Conservation (phyloP, 768 basidiomycete genomes). For the Strobilomyces dryophilus region DNA sequence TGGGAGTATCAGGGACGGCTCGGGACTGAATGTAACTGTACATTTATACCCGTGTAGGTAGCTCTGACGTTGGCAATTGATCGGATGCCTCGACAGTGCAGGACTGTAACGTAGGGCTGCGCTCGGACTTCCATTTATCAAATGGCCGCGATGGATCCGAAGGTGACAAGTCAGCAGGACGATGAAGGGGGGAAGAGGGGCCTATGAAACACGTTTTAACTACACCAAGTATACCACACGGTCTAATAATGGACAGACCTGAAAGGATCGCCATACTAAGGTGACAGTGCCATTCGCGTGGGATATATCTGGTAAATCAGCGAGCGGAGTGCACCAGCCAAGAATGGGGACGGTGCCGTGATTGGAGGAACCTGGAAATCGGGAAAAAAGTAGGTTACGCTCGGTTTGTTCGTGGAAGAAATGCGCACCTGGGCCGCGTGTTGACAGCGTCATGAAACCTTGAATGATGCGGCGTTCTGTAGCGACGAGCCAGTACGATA, state of each 20-base stretch:
- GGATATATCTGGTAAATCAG: slow-evolving; percentile 36
- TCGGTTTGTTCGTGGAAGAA: slow-evolving; percentile 18
- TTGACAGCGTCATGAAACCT: slow-evolving; percentile 34
- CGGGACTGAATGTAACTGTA: slow-evolving; percentile 18
- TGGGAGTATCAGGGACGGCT: slow-evolving; percentile 27
- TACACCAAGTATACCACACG: slow-evolving; percentile 14
- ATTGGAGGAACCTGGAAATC: slow-evolving; percentile 16
- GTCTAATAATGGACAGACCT: slow-evolving; percentile 24
- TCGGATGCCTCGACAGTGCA: slow-evolving; percentile 29
- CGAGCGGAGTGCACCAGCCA: slow-evolving; percentile 3
- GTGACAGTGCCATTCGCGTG: slow-evolving; percentile 9
- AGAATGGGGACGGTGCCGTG: slow-evolving; percentile 24
- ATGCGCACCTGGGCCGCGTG: slow-evolving; percentile 31
- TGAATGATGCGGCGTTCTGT: slow-evolving; percentile 29
- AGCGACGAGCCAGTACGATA: slow-evolving; percentile 25
- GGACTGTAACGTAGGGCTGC: slow-evolving; percentile 28
- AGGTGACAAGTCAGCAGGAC: slow-evolving; percentile 16
- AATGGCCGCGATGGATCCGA: slow-evolving; percentile 28
- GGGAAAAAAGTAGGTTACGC: slow-evolving; percentile 18
- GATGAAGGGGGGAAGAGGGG: slow-evolving; percentile 22
- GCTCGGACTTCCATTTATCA: slow-evolving; percentile 32
- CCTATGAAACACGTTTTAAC: slow-evolving; percentile 32
- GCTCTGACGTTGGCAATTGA: slow-evolving; percentile 29
- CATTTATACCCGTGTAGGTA: slow-evolving; percentile 32
- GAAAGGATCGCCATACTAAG: slow-evolving; percentile 22